Conservation (phyloP, 2,329 filamentous ascomycete genomes). For the Sporothrix humicola region DNA sequence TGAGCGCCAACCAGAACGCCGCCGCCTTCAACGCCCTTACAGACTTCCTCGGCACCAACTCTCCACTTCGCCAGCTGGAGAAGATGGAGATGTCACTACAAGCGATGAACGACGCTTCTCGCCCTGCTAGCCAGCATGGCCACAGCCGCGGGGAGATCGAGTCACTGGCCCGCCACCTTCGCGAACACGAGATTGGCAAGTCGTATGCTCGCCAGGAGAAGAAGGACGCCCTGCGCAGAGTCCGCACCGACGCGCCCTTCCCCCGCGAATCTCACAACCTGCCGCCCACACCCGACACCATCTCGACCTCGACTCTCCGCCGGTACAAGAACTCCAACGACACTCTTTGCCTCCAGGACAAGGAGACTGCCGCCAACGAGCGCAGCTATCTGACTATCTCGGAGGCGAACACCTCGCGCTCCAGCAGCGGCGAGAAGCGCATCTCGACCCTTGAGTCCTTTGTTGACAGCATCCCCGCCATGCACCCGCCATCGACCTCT, state of each 20-base stretch:
- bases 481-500: constrained; percentile 44
- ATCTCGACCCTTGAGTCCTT: constrained; percentile 27
- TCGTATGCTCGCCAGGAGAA: constrained; percentile 53
- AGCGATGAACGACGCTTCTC: constrained; percentile 43
- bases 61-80: constrained; percentile 59
- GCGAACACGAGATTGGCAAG: constrained; percentile 38
- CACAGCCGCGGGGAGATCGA: constrained; percentile 40
- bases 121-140: constrained; percentile 42
- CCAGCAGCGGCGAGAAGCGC: constrained; percentile 35
- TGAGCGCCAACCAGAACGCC: constrained; percentile 40
- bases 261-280: constrained; percentile 52
- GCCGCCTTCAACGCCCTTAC: constrained; percentile 54
- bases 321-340: constrained; percentile 59
- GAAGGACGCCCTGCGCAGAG: constrained; percentile 54
- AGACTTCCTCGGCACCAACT: constrained; percentile 52
- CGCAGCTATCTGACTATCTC: constrained; percentile 45
- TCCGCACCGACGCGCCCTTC: constrained; percentile 55
- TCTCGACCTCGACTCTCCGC: constrained; percentile 61
- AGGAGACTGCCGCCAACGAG: constrained; percentile 41
- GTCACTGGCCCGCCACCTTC: constrained; percentile 36
- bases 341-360: constrained; percentile 47
- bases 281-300: constrained; percentile 65
- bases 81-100: constrained; percentile 47
- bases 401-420: constrained; percentile 43
- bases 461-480: constrained; percentile 31